Percentiles rank a stretch among this genome's conserved stretches.
Evolutionary conservation across 208 protist species (phyloP).

Genomic region (Leishmania aethiopica): DNA sequence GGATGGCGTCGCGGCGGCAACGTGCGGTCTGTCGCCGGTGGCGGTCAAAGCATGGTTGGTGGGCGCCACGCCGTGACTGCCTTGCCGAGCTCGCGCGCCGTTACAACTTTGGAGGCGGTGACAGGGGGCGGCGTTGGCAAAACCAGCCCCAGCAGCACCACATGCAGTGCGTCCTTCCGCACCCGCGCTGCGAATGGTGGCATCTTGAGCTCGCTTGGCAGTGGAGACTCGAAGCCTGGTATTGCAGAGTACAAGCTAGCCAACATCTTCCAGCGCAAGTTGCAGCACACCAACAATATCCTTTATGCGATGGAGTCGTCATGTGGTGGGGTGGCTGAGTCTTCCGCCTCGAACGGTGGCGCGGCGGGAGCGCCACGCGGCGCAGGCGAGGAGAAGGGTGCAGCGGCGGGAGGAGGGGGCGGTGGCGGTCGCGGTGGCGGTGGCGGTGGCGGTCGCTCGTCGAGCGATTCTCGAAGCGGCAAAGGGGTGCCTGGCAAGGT

Average conservation of each 20-base stretch:
- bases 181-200: slow-evolving; percentile 18
- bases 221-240: not conserved
- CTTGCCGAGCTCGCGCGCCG: slow-evolving; percentile 7
- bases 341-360: not conserved
- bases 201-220: slow-evolving; percentile 14
- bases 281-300: not conserved
- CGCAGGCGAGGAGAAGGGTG: not conserved
- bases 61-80: slow-evolving; percentile 21
- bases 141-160: slow-evolving; percentile 2
- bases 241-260: slow-evolving; percentile 24
- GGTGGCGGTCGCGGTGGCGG: slow-evolving; percentile 32
- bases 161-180: slow-evolving; percentile 6
- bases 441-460: slow-evolving; percentile 28
- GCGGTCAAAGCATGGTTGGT: slow-evolving; percentile 5
- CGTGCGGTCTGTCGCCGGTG: slow-evolving; percentile 16
- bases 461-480: not conserved
- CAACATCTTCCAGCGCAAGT: slow-evolving; percentile 22
- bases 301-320: slow-evolving; percentile 25
- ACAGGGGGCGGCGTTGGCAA: slow-evolving; percentile 2
- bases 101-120: slow-evolving; percentile 31
- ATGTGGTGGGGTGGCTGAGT: not conserved
- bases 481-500: not conserved
- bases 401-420: not conserved
- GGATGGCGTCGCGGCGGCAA: slow-evolving; percentile 18
- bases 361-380: too few relatives aligned